Conservation (phyloP, 169 alveolate species). For the Plasmodium reichenowi region DNA sequence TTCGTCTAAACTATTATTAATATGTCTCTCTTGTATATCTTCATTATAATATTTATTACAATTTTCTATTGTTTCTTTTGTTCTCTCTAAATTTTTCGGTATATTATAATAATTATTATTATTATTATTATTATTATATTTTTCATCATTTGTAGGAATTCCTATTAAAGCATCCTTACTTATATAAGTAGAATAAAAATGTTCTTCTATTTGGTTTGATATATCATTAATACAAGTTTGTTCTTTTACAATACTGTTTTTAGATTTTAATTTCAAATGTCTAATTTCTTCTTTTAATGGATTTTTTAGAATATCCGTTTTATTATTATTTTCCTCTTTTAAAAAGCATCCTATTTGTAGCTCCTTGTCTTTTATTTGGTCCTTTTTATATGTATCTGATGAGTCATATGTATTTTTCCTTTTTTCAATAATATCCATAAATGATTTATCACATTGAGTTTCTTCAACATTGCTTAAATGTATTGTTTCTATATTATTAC, state of each 20-base stretch:
- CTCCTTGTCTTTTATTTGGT: slow-evolving; percentile 18
- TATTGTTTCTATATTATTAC: neutral
- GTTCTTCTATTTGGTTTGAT: neutral
- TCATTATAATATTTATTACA: neutral
- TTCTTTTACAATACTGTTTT: no score
- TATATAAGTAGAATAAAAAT: no score
- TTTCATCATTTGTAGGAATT: no score
- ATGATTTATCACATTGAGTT: neutral
- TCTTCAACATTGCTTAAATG: neutral
- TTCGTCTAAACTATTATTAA: no score
- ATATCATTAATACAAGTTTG: no score
- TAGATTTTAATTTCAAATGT: no score
- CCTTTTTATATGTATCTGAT: neutral
- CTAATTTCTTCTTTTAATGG: slow-evolving; percentile 5
- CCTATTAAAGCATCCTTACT: no score
- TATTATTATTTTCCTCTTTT: slow-evolving; percentile 6
- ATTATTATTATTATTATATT: no score
- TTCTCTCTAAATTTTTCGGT: no score
- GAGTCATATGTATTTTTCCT: neutral
- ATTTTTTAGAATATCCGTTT: neutral
- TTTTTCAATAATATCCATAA: neutral
- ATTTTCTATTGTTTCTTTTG: no score
- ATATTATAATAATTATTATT: no score
- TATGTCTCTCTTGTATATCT: no score
- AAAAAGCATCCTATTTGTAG: slow-evolving; percentile 2